Base-by-base conservation (phyloP, 139 green algal genomes). In the Chlorella sp. region DNA sequence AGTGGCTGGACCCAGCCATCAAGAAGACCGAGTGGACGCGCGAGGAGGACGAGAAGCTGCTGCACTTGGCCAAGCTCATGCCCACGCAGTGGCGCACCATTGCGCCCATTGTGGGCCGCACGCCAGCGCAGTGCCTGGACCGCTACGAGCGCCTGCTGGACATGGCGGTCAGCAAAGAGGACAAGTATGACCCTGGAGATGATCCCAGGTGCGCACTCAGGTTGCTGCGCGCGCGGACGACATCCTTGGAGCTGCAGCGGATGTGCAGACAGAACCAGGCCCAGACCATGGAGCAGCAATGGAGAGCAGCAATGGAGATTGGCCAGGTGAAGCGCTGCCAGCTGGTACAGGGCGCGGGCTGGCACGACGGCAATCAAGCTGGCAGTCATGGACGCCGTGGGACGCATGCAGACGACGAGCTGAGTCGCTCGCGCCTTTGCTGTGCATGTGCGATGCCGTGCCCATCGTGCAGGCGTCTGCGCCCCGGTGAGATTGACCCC, bases 31-130 rank as follows among this genome's bases (percentile, higher is more conserved):
- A 98, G 71, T 98, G 93, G 94, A 99, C 96, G 32, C 82, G 94
- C n/a, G 93, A 98, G 70, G 96, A 99, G 84, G 96, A 99, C 76
- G 96, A 99, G 79, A 99, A 99, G 83, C 87, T 99, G 74, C 89
- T 99, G 68, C 96, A 99, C 68, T 77, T 99, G 71, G 96, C 96
- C 71, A 99, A 99, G 87, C 90, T 99, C 6, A 97, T 99, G 92
- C 96, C 96, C 2, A 98, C 93, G 42, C 96, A 99, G 77, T 99
- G 96, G 96, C 83, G 96, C 59, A 99, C 96, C 30, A 98, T 99
- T 31, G 96, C 96, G 2, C 96, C 96, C 24, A 96, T 99, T 35
- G 95, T 99, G 2, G 96, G 96, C 23, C 78, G 96, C 36, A 99
- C 96, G 24, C 86, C 96, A 20, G 85, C 90, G 36, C 96, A 99